Percentiles rank a stretch among this genome's conserved stretches.
These are phyloP conservation scores for Arabidopsis hybrid DNA, from an alignment of 441 rosid species.

Conservation along the genomic window DNA sequence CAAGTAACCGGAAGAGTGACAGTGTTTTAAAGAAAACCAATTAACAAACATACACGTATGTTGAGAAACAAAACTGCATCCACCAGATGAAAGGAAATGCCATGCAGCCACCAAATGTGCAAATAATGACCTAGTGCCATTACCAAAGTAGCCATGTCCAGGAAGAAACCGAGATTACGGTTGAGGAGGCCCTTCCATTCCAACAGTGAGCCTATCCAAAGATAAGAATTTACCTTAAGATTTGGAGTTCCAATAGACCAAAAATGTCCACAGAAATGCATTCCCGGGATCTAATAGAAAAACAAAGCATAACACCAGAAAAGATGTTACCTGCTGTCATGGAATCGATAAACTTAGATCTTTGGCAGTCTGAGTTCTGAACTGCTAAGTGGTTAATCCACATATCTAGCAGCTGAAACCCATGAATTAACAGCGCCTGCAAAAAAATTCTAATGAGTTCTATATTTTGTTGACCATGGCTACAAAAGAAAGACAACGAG, in stretches of 20 bases:
- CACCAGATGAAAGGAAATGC: slow-evolving; percentile 92
- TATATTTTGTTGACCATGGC: slow-evolving; percentile 11
- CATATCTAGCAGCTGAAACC: slow-evolving; percentile 95
- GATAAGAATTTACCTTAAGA: slow-evolving; percentile 17
- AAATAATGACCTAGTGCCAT: slow-evolving; percentile 95
- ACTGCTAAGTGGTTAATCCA: slow-evolving; percentile 84
- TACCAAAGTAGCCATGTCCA: slow-evolving; percentile 91
- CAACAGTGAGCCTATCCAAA: slow-evolving; percentile 75
- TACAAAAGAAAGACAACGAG: slow-evolving; percentile 7
- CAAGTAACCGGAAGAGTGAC: slow-evolving; percentile 1
- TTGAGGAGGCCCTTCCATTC: slow-evolving; percentile 97
- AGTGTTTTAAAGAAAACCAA: slow-evolving; percentile 22
- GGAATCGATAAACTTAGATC: slow-evolving; percentile 71
- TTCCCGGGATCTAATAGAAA: slow-evolving; percentile 12
- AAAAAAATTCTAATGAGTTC: slow-evolving; percentile 29
- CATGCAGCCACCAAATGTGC: slow-evolving; percentile 97
- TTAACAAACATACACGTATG: slow-evolving; percentile 76
- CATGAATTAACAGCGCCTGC: slow-evolving; percentile 94
- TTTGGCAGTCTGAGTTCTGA: slow-evolving; percentile 64
- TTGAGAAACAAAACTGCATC: slow-evolving; percentile 92
- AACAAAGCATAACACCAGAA: slow-evolving; percentile 25
- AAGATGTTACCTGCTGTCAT: slow-evolving; percentile 72
- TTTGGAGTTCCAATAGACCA: slow-evolving; percentile 26
- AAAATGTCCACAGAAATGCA: slow-evolving; percentile 23
- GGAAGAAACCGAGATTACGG: slow-evolving; percentile 86